Conservation (phyloP, 352 stramenopile species). For the Peronospora belbahrii region DNA sequence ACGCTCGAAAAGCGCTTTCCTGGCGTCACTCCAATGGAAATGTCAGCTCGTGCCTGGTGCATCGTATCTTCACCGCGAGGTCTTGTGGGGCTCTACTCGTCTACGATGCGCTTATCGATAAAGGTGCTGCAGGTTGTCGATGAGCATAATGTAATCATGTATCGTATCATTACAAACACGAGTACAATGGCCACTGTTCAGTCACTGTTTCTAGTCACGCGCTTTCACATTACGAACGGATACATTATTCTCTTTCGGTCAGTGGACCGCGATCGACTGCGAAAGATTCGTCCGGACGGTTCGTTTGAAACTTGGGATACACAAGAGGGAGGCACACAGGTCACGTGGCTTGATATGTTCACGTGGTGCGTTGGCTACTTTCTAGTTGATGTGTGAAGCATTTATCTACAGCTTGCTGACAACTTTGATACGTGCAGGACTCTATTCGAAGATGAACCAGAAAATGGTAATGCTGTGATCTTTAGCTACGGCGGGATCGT, state of each 20-base stretch:
- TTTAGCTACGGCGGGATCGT: constrained; percentile 51
- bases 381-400: not conserved
- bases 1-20: constrained; percentile 47
- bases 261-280: constrained; percentile 24
- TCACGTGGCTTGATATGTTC: constrained; percentile 55
- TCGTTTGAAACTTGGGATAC: constrained; percentile 1
- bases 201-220: constrained; percentile 41
- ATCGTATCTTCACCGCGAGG: constrained; percentile 26
- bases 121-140: constrained; percentile 43
- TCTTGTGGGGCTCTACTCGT: constrained; percentile 37
- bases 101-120: constrained; percentile 33
- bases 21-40: constrained; percentile 16
- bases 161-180: constrained; percentile 33
- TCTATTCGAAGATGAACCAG: constrained; percentile 31
- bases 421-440: constrained; percentile 22
- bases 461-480: constrained; percentile 21
- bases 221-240: constrained; percentile 29
- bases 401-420: not conserved
- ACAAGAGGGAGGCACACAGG: not conserved
- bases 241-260: constrained; percentile 43
- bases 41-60: constrained; percentile 32
- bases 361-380: constrained; percentile 30
- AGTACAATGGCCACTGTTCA: constrained; percentile 22
- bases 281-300: not conserved
- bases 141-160: constrained; percentile 53